Evolutionary conservation across 177 flowering plant species (phyloP), one percentile per base, ranked within the genome.

Genomic region (Vitis hybrid): DNA sequence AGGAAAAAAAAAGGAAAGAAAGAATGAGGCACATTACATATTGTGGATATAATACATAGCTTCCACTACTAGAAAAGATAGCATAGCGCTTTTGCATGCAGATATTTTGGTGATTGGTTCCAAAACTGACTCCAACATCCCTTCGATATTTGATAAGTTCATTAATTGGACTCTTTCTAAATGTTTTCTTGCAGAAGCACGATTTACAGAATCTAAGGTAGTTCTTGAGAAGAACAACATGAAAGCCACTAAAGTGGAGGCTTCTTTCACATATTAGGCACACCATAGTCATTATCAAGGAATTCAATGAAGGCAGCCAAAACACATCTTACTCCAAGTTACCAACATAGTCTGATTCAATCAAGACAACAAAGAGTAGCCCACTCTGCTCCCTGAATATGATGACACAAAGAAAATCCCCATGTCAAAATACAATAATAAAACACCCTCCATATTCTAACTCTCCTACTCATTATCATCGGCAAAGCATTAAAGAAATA

Each of bases 351-450:
- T 74, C 74, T 70, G 77, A 73, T 77, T 71, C 75, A 79, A 68
- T 72, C 78, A 83, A 57, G 75, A 70, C 73, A 70, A 65, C 70
- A 72, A 64, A 72, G 62, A 67, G 57, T 70, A 68, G 71, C 72
- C 65, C 45, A 70, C 66, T 74, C 76, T 71, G 78, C 72, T 75
- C 79, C 87, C 84, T 81, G 85, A 79, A 77, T 80, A 64, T 51
- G 70, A 80, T 74, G 60, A 78, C 70, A 65, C 67, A 57, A 72
- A 64, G 68, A 69, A 81, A 75, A 64, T 58, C 72, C 68, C 67
- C 72, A 73, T 51, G 75, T 74, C 76, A 80, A 75, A 57, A 75
- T 19, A 71, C 57, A 75, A 56, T 19, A 31, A 45, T 64, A 19
- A 60, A 62, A n/a, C 29, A 4, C 48, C 64, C 31, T 70, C 31